Base-by-base conservation (phyloP, 2,329 filamentous ascomycete species). In the Blastomyces gilchristii region DNA sequence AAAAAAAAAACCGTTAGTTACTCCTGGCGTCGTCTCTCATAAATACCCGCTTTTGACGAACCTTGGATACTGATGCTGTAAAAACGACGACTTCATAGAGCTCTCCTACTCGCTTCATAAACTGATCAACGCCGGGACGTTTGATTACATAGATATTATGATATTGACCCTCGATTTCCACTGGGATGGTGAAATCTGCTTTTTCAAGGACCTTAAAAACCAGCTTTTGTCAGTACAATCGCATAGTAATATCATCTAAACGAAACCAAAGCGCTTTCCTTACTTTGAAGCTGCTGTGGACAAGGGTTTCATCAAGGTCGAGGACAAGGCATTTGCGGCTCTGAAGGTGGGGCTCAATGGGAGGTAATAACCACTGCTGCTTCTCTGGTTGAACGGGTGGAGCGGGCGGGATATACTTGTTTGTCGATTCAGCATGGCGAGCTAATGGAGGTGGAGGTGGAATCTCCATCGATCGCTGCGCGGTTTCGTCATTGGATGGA, bases 71-170 rank as follows among this genome's bases (percentile, higher is more conserved):
- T 9, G 94, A 99, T 61, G 94, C 94, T 50, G 94, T 99, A 74
- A 99, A 99, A 56, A 99, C 93, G 34, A 99, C 94, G 58, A 99
- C 93, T 78, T 99, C 94, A 72, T 97, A 99, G 59, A 99, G 82
- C 77, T 99, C 94, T 59, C 94, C 94, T 45, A 99, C 92, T 64
- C 94, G 83, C 81, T 97, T 97, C 91, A 99, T 97, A 77, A 99
- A 99, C 67, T 95, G 88, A 73, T 99, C 94, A 25, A 99, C 94
- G 62, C 94, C 94, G n/a, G 94, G 94, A 71, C 94, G 86, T 80
- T 99, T 99, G 76, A 99, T 99, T 68, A 99, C 94, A 74, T 99
- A 99, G 62, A 99, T 95, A 72, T 99, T 99, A 78, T 99, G 94
- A 74, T 95, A 97, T 76, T 96, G 95, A 63, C 94, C 94, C 79